Conservation (phyloP, 75 land plant species). For the Cupressus sempervirens region DNA sequence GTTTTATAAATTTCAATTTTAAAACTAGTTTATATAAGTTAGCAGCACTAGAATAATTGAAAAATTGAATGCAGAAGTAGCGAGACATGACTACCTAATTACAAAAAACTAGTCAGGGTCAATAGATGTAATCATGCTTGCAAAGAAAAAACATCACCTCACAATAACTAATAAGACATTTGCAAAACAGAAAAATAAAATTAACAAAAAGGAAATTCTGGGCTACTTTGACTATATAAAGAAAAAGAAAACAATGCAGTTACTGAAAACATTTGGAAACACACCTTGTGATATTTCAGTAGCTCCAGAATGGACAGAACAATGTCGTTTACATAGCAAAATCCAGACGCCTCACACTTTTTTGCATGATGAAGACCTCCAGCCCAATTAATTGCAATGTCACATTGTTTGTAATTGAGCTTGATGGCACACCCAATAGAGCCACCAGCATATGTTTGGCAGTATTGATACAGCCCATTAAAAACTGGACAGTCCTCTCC, state of each 20-base stretch:
- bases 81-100: not conserved
- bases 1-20: not conserved
- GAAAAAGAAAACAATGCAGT: not conserved
- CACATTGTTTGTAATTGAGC: slow-evolving; percentile 39
- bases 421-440: slow-evolving; percentile 57
- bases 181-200: not conserved
- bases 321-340: slow-evolving; percentile 65
- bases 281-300: slow-evolving; percentile 50
- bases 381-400: slow-evolving; percentile 64
- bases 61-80: not conserved
- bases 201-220: not conserved
- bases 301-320: slow-evolving; percentile 58
- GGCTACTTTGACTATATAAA: not conserved
- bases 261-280: not conserved
- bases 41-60: not conserved
- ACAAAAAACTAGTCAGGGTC: not conserved
- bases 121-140: not conserved
- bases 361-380: slow-evolving; percentile 65
- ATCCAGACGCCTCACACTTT: slow-evolving; percentile 66
- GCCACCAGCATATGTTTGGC: slow-evolving; percentile 62
- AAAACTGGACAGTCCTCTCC: slow-evolving; percentile 68
- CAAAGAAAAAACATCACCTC: not conserved
- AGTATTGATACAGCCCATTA: slow-evolving; percentile 48
- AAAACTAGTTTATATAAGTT: not conserved
- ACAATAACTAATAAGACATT: not conserved